Conservation (phyloP, 2,329 filamentous ascomycete species). For the Oidium heveae region DNA sequence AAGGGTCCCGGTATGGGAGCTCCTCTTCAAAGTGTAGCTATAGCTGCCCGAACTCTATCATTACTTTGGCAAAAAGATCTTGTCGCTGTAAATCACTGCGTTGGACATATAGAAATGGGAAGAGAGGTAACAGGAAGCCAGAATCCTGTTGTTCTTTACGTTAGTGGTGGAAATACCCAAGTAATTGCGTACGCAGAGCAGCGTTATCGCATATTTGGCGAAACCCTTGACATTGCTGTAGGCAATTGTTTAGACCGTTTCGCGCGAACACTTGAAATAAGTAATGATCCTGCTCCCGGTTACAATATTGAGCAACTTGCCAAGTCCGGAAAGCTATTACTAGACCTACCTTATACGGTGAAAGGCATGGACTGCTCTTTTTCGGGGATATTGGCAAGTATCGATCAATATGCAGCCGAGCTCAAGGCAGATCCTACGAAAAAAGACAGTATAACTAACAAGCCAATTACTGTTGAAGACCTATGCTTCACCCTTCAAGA, state of each 20-base stretch:
- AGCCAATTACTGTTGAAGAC: conserved; percentile 51
- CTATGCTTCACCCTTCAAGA: conserved; percentile 90
- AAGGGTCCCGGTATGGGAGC: conserved; percentile 92
- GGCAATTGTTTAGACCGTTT: conserved; percentile 95
- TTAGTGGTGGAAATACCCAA: conserved; percentile 88
- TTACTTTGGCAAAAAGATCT: conserved; percentile 74
- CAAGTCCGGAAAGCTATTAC: conserved; percentile 40
- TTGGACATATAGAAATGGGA: conserved; percentile 98
- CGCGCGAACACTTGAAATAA: conserved; percentile 69
- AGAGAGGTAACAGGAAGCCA: conserved; percentile 69
- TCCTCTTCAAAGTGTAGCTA: conserved; percentile 62
- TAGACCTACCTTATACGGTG: conserved; percentile 84
- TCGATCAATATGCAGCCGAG: conserved; percentile 54
- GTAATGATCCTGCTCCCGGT: conserved; percentile 86
- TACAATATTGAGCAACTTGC: conserved; percentile 97
- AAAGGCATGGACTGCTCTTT: conserved; percentile 99
- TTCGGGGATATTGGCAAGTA: conserved; percentile 64
- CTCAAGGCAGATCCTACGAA: conserved; percentile 25
- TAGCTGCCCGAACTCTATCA: conserved; percentile 59
- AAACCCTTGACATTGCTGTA: conserved; percentile 90
- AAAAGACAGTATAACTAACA: conserved; percentile 22
- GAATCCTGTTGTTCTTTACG: conserved; percentile 89
- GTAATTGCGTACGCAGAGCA: conserved; percentile 91
- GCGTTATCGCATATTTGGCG: conserved; percentile 91
- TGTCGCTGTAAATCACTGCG: conserved; percentile 91